Conservation (phyloP, 192 early-diverging fungal genomes). For the Podila verticillata region DNA sequence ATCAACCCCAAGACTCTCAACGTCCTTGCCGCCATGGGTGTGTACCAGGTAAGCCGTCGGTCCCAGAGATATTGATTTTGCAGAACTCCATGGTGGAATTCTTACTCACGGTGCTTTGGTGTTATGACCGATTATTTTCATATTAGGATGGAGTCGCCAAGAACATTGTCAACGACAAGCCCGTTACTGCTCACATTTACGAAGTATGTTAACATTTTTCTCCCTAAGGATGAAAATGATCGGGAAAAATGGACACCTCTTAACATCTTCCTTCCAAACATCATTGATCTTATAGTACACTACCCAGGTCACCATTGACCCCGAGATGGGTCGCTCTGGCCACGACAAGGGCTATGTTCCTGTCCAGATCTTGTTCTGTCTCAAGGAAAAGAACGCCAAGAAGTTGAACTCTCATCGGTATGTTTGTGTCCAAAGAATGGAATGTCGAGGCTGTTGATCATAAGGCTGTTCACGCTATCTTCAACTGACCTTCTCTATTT, state of each 20-base stretch:
- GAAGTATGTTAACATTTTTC: conserved; percentile 48
- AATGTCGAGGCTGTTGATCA: neutral
- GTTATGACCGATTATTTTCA: too few species aligned
- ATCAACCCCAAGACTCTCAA: conserved; percentile 75
- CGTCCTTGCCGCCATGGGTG: conserved; percentile 81
- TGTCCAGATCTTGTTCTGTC: conserved; percentile 84
- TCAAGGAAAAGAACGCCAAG: conserved; percentile 94
- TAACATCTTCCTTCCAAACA: neutral
- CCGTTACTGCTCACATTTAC: conserved; percentile 75
- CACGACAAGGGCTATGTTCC: conserved; percentile 73
- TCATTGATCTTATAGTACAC: conserved; percentile 67
- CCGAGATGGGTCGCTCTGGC: conserved; percentile 77
- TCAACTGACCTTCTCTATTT: neutral
- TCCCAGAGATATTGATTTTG: too few species aligned
- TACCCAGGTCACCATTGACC: conserved; percentile 77
- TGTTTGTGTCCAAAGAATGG: conserved; percentile 64
- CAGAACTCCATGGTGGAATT: too few species aligned
- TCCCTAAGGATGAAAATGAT: too few species aligned
- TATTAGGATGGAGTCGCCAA: conserved; percentile 72
- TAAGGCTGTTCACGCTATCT: neutral
- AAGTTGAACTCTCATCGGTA: conserved; percentile 88
- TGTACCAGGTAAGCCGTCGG: conserved; percentile 78
- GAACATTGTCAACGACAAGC: conserved; percentile 67
- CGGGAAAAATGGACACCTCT: too few species aligned
- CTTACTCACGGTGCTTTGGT: too few species aligned